Conservation (phyloP, 129 eudicot genomes). For the Erigeron canadensis region DNA sequence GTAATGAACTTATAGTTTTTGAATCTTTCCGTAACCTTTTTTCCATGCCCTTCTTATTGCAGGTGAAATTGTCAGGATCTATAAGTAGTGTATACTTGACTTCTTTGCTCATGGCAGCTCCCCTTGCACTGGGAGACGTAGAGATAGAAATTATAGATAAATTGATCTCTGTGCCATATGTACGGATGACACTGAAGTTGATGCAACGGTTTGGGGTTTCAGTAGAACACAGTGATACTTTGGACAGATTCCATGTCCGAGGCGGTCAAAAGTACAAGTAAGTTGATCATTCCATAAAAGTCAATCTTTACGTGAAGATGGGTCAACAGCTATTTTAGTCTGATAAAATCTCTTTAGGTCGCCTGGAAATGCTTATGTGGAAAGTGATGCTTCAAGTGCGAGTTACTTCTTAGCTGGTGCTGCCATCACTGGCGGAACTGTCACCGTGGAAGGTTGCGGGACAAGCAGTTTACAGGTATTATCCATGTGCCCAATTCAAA, state of each 20-base stretch:
- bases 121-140: conserved; percentile 83
- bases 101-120: conserved; percentile 96
- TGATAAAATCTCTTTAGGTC: conserved; percentile 47
- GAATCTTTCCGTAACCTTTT: not conserved
- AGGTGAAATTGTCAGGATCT: conserved; percentile 94
- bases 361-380: conserved; percentile 92
- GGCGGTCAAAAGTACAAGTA: conserved; percentile 98
- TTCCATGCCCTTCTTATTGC: conserved; percentile 14
- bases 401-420: conserved; percentile 99
- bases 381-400: conserved; percentile 99
- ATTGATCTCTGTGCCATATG: conserved; percentile 87
- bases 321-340: not conserved
- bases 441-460: conserved; percentile 97
- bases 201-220: conserved; percentile 95
- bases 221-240: conserved; percentile 74
- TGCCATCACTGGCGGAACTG: conserved; percentile 91
- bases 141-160: conserved; percentile 95
- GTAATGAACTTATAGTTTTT: not conserved
- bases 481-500: conserved; percentile 15
- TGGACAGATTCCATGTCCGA: conserved; percentile 75
- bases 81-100: conserved; percentile 95
- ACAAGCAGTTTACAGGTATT: conserved; percentile 93
- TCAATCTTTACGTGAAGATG: conserved; percentile 13
- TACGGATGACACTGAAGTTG: conserved; percentile 94
- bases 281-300: conserved; percentile 28